phyloP scores from a whole-genome alignment of 2,329 filamentous ascomycete genomes.

The Cordyceps militaris region DNA sequence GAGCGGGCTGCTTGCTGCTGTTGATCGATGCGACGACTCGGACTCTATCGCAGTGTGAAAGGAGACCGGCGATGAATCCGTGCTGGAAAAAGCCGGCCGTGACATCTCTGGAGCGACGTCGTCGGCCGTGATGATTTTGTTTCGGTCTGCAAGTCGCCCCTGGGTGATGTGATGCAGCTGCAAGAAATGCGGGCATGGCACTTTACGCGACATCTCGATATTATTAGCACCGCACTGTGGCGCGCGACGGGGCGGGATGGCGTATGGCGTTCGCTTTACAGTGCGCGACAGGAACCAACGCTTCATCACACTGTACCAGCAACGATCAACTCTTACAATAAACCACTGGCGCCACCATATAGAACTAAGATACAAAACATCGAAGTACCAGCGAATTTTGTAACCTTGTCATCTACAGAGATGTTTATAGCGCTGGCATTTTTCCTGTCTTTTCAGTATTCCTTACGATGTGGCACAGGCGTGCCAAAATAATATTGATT shows the following conservation, averaged over 20 bases:
- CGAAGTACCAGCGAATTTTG: too few relatives aligned
- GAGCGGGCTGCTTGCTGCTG: slow-evolving; percentile 30
- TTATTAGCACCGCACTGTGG: not conserved
- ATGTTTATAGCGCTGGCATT: too few relatives aligned
- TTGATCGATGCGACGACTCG: slow-evolving; percentile 22
- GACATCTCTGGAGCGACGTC: not conserved
- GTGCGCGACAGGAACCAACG: not conserved
- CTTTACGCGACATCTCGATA: not conserved
- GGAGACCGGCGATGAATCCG: slow-evolving; percentile 26
- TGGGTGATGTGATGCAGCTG: not conserved
- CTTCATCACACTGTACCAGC: not conserved
- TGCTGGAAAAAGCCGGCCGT: slow-evolving; percentile 15
- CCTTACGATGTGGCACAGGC: too few relatives aligned
- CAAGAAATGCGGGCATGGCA: not conserved
- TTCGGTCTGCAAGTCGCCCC: not conserved
- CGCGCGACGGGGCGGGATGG: not conserved
- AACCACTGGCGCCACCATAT: too few relatives aligned
- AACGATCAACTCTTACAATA: too few relatives aligned
- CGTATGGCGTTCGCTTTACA: not conserved
- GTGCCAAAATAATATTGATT: not conserved
- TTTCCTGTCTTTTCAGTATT: not conserved
- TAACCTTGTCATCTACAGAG: too few relatives aligned
- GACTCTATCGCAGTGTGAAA: slow-evolving; percentile 30
- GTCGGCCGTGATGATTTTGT: not conserved
- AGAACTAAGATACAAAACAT: too few relatives aligned